Base-by-base conservation (phyloP, 108 stramenopile genomes). In the Cyclotella atomus region DNA sequence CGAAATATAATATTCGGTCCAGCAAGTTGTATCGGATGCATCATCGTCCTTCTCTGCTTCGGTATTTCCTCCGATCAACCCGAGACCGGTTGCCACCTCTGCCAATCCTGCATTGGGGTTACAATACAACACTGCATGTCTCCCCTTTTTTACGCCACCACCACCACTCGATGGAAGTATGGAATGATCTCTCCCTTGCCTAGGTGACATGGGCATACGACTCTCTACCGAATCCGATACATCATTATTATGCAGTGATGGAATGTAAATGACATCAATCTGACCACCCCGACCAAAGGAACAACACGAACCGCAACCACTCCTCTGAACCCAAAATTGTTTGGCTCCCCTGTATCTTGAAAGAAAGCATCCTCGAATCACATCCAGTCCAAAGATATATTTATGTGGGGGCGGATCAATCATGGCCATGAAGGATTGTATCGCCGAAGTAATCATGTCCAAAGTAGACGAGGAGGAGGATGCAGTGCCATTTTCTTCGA, bases 91-190 rank as follows among this genome's bases (percentile, higher is more conserved):
- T 12, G 91, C 88, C 4, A 92, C 91, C 72, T 95, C 95, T 35
- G 84, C 76, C 61, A 95, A 70, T 2, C 95, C 92, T 16, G 95
- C 95, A 72, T 95, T 95, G 2, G 95, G 95, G 71, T 95, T 95
- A 81, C 95, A 95, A 62, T 93, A 95, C 60, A 95, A 55, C 0
- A 95, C 90, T 5, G 91, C 91, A 36, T 88, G 87, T 49, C 72
- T 60, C 35, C 73, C 82, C 17, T 43, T 50, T 16, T 34, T 47
- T 20, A 28, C 27, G 25, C n/a, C n/a, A n/a, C n/a, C n/a, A n/a
- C 32, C 46, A 28, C 30, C 24, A 15, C 54, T 50, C 34, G 35
- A 50, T 32, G 46, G 17, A 6, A 60, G 38, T 30, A 32, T 47
- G 9, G 10, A 33, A 15, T 30, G 38, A 23, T 54, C 60, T 49